phyloP scores from a whole-genome alignment of 179 eudicot species.

The Beta macrorhiza region DNA sequence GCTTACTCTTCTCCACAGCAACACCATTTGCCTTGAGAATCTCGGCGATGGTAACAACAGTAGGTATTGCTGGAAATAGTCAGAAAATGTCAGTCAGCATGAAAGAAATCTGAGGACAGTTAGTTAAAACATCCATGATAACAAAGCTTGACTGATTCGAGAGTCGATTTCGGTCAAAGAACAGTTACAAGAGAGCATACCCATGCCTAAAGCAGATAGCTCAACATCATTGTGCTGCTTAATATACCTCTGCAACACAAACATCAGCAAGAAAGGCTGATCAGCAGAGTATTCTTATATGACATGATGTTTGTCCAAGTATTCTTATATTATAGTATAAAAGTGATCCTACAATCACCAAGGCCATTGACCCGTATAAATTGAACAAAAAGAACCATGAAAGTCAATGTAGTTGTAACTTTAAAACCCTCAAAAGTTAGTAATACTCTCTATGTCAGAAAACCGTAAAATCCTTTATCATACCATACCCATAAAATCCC shows the following conservation, averaged over 20 bases:
- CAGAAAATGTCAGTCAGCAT: neutral
- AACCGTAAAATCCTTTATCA: too few species aligned
- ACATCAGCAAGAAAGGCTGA: neutral
- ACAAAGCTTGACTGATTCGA: too few species aligned
- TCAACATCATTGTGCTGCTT: constrained; percentile 47
- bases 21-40: constrained; percentile 81
- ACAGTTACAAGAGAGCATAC: constrained; percentile 16
- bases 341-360: too few species aligned
- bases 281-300: neutral
- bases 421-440: neutral
- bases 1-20: constrained; percentile 84
- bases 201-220: constrained; percentile 54
- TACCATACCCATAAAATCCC: too few species aligned
- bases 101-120: neutral
- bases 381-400: too few species aligned
- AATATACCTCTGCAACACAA: constrained; percentile 42
- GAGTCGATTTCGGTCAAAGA: too few species aligned
- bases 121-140: too few species aligned
- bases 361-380: too few species aligned
- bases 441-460: too few species aligned
- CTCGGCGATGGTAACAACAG: constrained; percentile 72
- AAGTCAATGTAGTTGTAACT: neutral
- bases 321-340: too few species aligned
- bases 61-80: constrained; percentile 58
- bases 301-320: too few species aligned